These are phyloP conservation scores for Melampsora americana DNA, from an alignment of 1,284 basidiomycete species.

Conservation along the genomic window DNA sequence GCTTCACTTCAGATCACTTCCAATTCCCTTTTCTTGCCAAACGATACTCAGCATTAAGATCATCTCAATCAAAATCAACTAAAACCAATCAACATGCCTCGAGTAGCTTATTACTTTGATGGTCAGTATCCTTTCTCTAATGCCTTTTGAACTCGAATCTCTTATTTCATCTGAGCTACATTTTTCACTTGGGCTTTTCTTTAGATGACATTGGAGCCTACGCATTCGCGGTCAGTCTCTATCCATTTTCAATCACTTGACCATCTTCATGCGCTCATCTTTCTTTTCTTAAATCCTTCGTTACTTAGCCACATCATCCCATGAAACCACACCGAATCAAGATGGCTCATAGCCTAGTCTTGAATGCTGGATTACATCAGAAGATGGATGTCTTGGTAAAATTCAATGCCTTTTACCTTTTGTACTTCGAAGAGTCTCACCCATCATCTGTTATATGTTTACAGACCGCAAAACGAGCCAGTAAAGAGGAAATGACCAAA, in stretches of 20 bases:
- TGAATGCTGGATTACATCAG: slow-evolving; percentile 81
- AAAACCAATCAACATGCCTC: slow-evolving; percentile 23
- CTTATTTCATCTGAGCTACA: too few species aligned
- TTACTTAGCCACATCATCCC: slow-evolving; percentile 26
- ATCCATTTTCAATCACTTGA: neutral
- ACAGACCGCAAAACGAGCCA: slow-evolving; percentile 77
- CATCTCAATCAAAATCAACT: neutral
- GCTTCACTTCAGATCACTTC: too few species aligned
- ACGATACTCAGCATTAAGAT: too few species aligned
- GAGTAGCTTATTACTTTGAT: slow-evolving; percentile 44
- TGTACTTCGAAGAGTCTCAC: neutral
- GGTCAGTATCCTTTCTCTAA: slow-evolving; percentile 21
- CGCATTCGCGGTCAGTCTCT: slow-evolving; percentile 36
- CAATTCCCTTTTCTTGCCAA: too few species aligned
- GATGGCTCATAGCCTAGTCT: slow-evolving; percentile 86
- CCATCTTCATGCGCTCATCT: neutral
- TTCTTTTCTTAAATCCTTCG: neutral
- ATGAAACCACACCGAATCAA: slow-evolving; percentile 66
- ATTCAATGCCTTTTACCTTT: slow-evolving; percentile 36
- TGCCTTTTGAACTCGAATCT: neutral
- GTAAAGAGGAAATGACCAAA: slow-evolving; percentile 75
- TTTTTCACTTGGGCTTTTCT: neutral
- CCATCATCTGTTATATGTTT: neutral
- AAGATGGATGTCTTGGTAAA: slow-evolving; percentile 85
- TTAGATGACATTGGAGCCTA: slow-evolving; percentile 43